Base-by-base conservation (phyloP, 768 basidiomycete species). In the Pholiota molesta region DNA sequence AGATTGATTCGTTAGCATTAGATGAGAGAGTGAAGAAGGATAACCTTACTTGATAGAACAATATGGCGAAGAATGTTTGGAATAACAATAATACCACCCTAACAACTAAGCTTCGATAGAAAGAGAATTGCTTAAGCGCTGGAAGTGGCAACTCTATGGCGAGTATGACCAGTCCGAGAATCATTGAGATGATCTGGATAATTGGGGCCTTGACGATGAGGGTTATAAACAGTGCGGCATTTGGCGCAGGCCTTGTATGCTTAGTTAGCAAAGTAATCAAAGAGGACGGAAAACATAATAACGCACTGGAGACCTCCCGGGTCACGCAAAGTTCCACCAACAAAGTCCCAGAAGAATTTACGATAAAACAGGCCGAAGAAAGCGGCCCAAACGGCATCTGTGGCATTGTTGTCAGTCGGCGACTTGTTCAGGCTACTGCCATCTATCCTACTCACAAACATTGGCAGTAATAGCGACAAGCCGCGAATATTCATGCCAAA, bases 301-400 rank as follows among this genome's bases (percentile, higher is more conserved):
- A 86, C 88, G 71, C 65, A 92, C 91, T 92, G 90, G 26, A 91
- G 60, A 57, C 91, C 91, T 77, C 91, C 91, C 29, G 91, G 91
- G 72, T 85, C 82, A 63, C 91, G 89, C 60, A 93, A 72, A 60
- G 82, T 88, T 52, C 91, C 94, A 62, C 86, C 88, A n/a, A 94
- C 78, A 72, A 97, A 94, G 78, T 97, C 95, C 91, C 92, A 97
- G 78, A 97, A 95, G 84, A 94, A 97, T 78, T 97, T 97, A 75
- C 94, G 91, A 78, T 87, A 95, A 68, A 90, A 78, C 14, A 95
- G 73, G 17, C 87, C 95, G 77, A 85, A 96, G 76, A 91, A 88
- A 33, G 84, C 79, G 14, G 91, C 88, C 93, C 92, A 94, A 11
- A 94, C 78, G 60, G 87, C 84, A 72, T 92, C 92, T 94, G 63